These are phyloP conservation scores for Turnera subulata DNA, from an alignment of 345 rosid species.

Conservation along the genomic window DNA sequence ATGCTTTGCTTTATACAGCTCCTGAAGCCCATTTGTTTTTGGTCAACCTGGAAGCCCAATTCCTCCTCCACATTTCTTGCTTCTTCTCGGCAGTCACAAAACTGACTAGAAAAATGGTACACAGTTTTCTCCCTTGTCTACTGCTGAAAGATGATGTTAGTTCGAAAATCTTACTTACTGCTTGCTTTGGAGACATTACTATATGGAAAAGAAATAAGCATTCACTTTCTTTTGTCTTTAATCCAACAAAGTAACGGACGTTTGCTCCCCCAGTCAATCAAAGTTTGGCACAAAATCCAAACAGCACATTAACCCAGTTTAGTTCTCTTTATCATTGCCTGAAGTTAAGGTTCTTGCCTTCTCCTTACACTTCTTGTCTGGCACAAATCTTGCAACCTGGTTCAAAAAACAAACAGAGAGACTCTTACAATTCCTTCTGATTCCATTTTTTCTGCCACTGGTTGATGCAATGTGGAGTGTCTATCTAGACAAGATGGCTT, in stretches of 20 bases:
- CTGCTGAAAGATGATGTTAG: too few species aligned
- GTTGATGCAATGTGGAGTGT: neutral
- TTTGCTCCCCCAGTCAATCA: slow-evolving; percentile 8
- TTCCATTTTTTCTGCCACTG: neutral
- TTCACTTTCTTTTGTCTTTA: neutral
- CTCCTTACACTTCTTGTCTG: neutral
- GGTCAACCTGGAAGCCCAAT: too few species aligned
- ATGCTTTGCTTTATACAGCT: too few species aligned
- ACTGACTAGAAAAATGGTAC: too few species aligned
- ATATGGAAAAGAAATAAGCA: too few species aligned
- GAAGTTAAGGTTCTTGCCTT: neutral
- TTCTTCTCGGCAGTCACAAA: too few species aligned
- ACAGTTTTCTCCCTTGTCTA: too few species aligned
- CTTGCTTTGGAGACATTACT: too few species aligned
- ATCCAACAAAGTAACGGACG: slow-evolving; percentile 19
- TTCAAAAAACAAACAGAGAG: neutral
- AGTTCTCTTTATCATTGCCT: neutral
- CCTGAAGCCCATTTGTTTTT: too few species aligned
- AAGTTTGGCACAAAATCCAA: slow-evolving; percentile 8
- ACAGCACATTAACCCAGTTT: too few species aligned
- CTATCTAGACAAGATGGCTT: slow-evolving; percentile 34
- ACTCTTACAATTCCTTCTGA: neutral
- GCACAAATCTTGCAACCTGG: neutral
- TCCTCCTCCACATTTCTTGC: too few species aligned
- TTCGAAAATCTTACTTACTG: too few species aligned